A percentile compares a stretch with the other conserved stretches of the same genome.
phyloP scores from a whole-genome alignment of 768 basidiomycete species.

The Phylloporus rhodoxanthus region DNA sequence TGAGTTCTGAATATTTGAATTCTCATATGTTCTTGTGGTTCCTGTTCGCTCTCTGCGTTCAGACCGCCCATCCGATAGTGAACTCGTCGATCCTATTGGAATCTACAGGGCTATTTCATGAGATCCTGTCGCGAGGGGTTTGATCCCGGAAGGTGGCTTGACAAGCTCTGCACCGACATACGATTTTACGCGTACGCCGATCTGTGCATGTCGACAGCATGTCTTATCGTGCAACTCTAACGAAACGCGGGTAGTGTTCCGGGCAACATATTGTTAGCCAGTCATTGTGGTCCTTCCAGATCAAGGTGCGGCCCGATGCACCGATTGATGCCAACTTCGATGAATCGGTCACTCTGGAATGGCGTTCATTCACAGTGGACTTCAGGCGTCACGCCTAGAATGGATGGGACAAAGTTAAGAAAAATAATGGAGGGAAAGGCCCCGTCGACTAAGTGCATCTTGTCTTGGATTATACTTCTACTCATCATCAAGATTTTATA shows the following conservation, averaged over 20 bases:
- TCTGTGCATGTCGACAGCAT: too few species aligned
- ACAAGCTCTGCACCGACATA: background rate
- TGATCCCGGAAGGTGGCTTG: conserved; percentile 5
- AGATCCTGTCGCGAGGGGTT: conserved; percentile 9
- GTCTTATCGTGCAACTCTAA: too few species aligned
- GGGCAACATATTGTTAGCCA: too few species aligned
- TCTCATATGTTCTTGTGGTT: too few species aligned
- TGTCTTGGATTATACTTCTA: background rate
- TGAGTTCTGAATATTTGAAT: too few species aligned
- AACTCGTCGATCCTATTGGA: too few species aligned
- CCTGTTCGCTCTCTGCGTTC: too few species aligned
- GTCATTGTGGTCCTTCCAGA: too few species aligned
- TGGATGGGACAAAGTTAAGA: conserved; percentile 4
- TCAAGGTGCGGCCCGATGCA: conserved; percentile 39
- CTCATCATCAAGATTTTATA: too few species aligned
- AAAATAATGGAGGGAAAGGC: background rate
- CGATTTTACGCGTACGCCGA: too few species aligned
- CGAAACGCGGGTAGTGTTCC: too few species aligned
- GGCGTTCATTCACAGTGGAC: conserved; percentile 47
- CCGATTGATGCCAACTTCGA: conserved; percentile 57
- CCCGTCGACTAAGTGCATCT: background rate
- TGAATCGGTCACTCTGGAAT: conserved; percentile 53
- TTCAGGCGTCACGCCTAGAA: conserved; percentile 50
- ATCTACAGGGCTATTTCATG: conserved; percentile 11
- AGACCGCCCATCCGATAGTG: too few species aligned